Evolutionary conservation across 2,329 filamentous ascomycete species (phyloP).

Genomic region (Teratosphaeria pseudoeucalypti): DNA sequence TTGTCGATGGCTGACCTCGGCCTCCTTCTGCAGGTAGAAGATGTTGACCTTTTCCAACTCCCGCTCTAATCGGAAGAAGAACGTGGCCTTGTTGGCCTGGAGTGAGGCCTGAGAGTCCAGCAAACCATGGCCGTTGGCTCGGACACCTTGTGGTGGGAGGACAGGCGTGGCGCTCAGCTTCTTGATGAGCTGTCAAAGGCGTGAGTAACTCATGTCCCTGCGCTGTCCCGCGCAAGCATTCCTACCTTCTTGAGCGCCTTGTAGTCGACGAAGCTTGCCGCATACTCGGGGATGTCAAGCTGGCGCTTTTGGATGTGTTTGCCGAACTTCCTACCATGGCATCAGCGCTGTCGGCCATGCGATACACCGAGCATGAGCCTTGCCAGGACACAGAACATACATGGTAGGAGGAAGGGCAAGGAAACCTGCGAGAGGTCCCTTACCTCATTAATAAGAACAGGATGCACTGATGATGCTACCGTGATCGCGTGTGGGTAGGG

Average conservation of each 20-base stretch:
- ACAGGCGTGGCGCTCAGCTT: conserved; percentile 87
- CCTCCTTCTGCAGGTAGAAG: conserved; percentile 96
- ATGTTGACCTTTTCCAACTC: conserved; percentile 98
- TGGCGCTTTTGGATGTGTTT: conserved; percentile 99
- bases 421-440: conserved; percentile 2
- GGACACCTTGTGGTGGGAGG: conserved; percentile 64
- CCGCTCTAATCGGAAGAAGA: conserved; percentile 96
- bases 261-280: conserved; percentile 97
- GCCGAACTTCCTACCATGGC: conserved; percentile 78
- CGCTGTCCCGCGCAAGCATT: not conserved
- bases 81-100: conserved; percentile 95
- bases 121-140: conserved; percentile 28
- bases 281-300: conserved; percentile 98
- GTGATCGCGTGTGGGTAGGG: not conserved
- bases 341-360: not conserved
- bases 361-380: not conserved
- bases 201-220: conserved; percentile 1
- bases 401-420: conserved; percentile 3
- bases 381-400: conserved; percentile 4
- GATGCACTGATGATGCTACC: not conserved
- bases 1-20: conserved; percentile 56
- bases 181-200: conserved; percentile 72
- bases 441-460: not conserved
- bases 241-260: conserved; percentile 97
- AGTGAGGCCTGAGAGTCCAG: conserved; percentile 76